phyloP scores from a whole-genome alignment of 2,329 filamentous ascomycete genomes.

The Trichothecium roseum region DNA sequence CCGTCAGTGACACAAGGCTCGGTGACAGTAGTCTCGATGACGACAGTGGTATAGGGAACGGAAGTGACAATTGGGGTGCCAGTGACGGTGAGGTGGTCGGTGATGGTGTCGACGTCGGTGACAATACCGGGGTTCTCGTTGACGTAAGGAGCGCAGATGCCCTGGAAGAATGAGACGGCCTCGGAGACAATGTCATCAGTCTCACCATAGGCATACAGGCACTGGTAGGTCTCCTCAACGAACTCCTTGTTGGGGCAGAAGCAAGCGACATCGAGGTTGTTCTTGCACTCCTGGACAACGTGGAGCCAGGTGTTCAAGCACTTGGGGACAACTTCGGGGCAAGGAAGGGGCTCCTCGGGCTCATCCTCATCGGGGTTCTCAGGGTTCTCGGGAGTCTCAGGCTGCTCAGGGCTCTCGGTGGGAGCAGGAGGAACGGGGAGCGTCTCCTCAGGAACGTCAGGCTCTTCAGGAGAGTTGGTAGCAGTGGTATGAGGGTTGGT shows the following conservation, averaged over 20 bases:
- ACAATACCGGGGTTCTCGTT: slow-evolving; percentile 75
- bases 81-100: slow-evolving; percentile 47
- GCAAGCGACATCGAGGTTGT: slow-evolving; percentile 75
- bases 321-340: slow-evolving; percentile 67
- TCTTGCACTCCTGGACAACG: slow-evolving; percentile 56
- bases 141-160: slow-evolving; percentile 73
- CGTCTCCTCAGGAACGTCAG: slow-evolving; percentile 5
- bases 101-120: slow-evolving; percentile 58
- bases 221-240: slow-evolving; percentile 69
- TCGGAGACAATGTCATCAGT: slow-evolving; percentile 54
- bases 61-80: slow-evolving; percentile 39
- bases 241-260: slow-evolving; percentile 76
- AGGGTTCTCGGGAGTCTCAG: slow-evolving; percentile 9
- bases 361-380: slow-evolving; percentile 8
- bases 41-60: slow-evolving; percentile 40
- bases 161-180: slow-evolving; percentile 77
- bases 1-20: slow-evolving; percentile 38
- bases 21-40: slow-evolving; percentile 34
- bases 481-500: slow-evolving; percentile 22
- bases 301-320: slow-evolving; percentile 90
- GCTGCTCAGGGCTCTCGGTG: slow-evolving; percentile 2
- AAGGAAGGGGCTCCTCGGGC: slow-evolving; percentile 32
- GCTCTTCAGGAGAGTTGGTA: slow-evolving; percentile 8
- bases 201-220: slow-evolving; percentile 67
- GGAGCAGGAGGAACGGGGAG: background rate